Percentiles rank a stretch among this genome's conserved stretches.
These are phyloP conservation scores for Nitzschia inconspicua DNA, from an alignment of 108 stramenopile species.

Conservation along the genomic window DNA sequence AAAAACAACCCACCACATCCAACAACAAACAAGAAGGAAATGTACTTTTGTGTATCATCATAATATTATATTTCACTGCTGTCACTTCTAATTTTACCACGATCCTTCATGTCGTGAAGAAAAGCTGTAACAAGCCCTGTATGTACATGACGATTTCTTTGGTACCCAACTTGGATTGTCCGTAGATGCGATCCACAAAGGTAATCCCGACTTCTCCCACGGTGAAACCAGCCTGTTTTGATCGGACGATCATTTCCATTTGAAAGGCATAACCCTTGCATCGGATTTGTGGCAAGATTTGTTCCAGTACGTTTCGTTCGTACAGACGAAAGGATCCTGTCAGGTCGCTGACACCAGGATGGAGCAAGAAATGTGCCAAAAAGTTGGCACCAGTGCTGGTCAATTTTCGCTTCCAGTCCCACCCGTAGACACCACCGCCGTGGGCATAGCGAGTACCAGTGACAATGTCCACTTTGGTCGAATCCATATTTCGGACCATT, in stretches of 20 bases:
- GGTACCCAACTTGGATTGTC: constrained; percentile 96
- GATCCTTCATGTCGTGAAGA: constrained; percentile 94
- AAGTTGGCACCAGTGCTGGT: constrained; percentile 94
- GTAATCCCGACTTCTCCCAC: constrained; percentile 94
- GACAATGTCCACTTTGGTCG: constrained; percentile 81
- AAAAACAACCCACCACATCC: too few species aligned
- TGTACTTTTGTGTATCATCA: too few species aligned
- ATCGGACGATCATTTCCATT: constrained; percentile 96
- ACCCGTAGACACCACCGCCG: constrained; percentile 95
- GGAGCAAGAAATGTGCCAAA: constrained; percentile 88
- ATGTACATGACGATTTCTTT: constrained; percentile 94
- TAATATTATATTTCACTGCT: too few species aligned
- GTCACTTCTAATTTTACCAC: too few species aligned
- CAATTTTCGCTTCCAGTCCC: constrained; percentile 90
- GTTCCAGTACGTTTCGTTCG: constrained; percentile 80
- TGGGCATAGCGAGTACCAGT: constrained; percentile 90
- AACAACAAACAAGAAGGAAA: too few species aligned
- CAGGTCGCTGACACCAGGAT: constrained; percentile 90
- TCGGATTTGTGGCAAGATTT: constrained; percentile 79
- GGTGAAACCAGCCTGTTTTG: constrained; percentile 72
- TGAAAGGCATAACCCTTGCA: constrained; percentile 98
- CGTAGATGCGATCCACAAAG: constrained; percentile 98
- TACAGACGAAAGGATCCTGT: constrained; percentile 97
- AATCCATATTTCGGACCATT: constrained; percentile 77
- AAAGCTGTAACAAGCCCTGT: constrained; percentile 86